Conservation (phyloP, 2,329 filamentous ascomycete genomes). For the Verticillium alfalfae region DNA sequence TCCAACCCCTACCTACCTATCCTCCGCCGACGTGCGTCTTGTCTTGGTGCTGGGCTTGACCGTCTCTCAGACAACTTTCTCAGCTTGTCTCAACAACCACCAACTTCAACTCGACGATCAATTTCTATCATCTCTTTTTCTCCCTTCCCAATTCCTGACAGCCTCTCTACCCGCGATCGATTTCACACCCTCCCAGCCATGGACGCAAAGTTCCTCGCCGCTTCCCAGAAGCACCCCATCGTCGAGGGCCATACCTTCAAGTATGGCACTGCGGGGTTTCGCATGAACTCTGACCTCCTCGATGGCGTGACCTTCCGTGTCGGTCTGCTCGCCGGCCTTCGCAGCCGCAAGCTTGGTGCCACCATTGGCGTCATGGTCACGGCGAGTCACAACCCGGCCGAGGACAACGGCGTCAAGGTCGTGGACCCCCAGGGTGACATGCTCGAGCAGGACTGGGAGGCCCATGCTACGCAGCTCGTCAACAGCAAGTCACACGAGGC, state of each 20-base stretch:
- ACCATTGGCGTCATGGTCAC: constrained; percentile 97
- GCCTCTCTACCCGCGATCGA: background rate
- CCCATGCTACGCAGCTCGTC: constrained; percentile 79
- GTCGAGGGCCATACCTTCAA: constrained; percentile 50
- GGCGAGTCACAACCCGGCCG: constrained; percentile 84
- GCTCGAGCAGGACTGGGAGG: constrained; percentile 94
- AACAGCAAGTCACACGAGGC: constrained; percentile 74
- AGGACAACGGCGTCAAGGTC: constrained; percentile 90
- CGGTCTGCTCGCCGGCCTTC: constrained; percentile 79
- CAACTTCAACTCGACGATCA: background rate
- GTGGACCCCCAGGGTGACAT: constrained; percentile 98
- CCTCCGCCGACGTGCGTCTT: background rate
- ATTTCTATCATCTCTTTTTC: background rate
- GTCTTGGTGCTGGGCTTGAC: background rate
- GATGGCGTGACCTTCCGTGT: constrained; percentile 91
- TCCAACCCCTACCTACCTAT: no score
- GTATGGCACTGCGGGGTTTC: constrained; percentile 64
- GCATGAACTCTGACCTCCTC: constrained; percentile 71
- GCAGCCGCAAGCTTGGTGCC: constrained; percentile 85
- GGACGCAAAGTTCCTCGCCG: constrained; percentile 51
- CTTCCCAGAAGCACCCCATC: constrained; percentile 58
- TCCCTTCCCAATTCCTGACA: background rate
- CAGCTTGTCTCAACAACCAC: background rate
- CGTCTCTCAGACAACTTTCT: background rate
- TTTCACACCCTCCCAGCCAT: constrained; percentile 25